Base-by-base conservation (phyloP, 352 stramenopile species). In the Phytophthora cactorum region DNA sequence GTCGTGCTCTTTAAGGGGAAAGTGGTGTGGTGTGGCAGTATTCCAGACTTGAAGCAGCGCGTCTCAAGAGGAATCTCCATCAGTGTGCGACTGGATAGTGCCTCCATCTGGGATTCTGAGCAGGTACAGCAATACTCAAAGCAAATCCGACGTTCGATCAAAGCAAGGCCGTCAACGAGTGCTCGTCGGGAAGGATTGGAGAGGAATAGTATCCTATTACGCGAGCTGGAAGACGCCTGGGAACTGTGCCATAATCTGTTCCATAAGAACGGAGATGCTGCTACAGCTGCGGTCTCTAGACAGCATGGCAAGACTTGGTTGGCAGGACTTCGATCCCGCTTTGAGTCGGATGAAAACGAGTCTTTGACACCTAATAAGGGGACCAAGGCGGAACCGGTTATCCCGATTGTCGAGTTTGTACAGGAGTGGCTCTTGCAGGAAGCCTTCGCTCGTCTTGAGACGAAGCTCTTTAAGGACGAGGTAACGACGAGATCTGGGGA, bases 361-460 rank as follows among this genome's bases (percentile, higher is more conserved):
- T 22, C 22, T 22, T 6, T 15, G 25, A 27, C 27, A 11, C 32
- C 28, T 10, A n/a, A 25, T 25, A 25, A 54, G 14, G 46, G 32
- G 11, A 10, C 10, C 0, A 47, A 55, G 8, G 38, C 5, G 1
- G 28, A 50, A 1, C 39, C 65, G 5, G 54, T 31, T 7, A 75
- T 92, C 15, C 63, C 77, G 11, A 72, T 90, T 10, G 66, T 78
- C 0, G 86, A 81, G 47, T 95, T 95, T 43, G 80, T 95, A 17
- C 79, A 88, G 53, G 81, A 91, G 52, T 95, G 86, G 86, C 80
- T 95, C 2, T 52, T 93, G 14, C 81, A 81, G 27, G 86, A 95
- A 74, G 71, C 81, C 4, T 89, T 93, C 62, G 79, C 61, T 4
- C 59, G 70, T 28, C 70, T 93, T 11, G 86, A 93, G 57, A 70